phyloP scores from a whole-genome alignment of 176 grass and related monocot genomes.

The Oryza punctata region DNA sequence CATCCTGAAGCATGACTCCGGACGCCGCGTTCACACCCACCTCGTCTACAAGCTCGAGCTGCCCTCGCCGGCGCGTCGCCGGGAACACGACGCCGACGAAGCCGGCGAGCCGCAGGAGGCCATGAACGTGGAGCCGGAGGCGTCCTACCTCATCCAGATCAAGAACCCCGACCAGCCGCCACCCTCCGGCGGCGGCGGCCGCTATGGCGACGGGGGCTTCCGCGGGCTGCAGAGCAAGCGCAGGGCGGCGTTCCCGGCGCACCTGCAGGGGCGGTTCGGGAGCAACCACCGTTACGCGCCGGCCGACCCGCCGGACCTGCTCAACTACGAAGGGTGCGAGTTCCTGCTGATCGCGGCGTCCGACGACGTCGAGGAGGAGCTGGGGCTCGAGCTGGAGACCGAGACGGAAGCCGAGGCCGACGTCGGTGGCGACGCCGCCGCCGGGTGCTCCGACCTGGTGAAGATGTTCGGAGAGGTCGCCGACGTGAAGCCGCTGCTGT shows the following conservation, averaged over 20 bases:
- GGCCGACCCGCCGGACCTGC: slow-evolving; percentile 76
- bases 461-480: slow-evolving; percentile 69
- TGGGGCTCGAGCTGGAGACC: slow-evolving; percentile 63
- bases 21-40: slow-evolving; percentile 58
- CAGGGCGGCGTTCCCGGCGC: slow-evolving; percentile 62
- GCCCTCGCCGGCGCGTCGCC: background rate
- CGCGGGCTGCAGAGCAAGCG: slow-evolving; percentile 70
- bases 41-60: slow-evolving; percentile 95
- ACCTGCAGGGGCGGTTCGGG: slow-evolving; percentile 68
- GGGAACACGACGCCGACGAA: background rate
- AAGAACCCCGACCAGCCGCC: slow-evolving; percentile 71
- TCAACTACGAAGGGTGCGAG: slow-evolving; percentile 95
- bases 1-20: slow-evolving; percentile 63
- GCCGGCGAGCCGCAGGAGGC: slow-evolving; percentile 63
- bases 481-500: slow-evolving; percentile 71
- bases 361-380: slow-evolving; percentile 75
- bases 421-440: background rate
- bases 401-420: background rate
- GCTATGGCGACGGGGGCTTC: slow-evolving; percentile 48
- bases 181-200: too few relatives aligned
- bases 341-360: slow-evolving; percentile 81
- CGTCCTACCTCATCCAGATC: slow-evolving; percentile 83
- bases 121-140: slow-evolving; percentile 74
- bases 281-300: slow-evolving; percentile 40
- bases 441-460: slow-evolving; percentile 67